Conservation (phyloP, 2,329 filamentous ascomycete species). For the Penicillium hordei region DNA sequence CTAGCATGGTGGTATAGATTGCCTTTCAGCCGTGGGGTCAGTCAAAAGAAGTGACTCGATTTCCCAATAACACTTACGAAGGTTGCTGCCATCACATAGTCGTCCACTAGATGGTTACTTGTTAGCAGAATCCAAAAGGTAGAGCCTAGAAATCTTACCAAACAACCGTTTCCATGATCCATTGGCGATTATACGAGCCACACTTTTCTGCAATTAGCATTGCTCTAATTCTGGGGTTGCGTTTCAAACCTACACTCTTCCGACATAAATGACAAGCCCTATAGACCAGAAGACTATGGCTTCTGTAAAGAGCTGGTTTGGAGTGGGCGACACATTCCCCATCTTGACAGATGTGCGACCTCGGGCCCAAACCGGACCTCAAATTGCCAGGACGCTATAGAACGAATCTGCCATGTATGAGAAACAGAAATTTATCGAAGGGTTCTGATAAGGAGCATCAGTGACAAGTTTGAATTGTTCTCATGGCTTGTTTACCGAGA, state of each 20-base stretch:
- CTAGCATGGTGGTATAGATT: conserved; percentile 36
- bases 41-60: not conserved
- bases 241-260: conserved; percentile 29
- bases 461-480: not conserved
- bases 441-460: conserved; percentile 1
- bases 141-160: conserved; percentile 18
- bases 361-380: not conserved
- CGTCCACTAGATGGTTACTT: conserved; percentile 29
- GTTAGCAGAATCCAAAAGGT: not conserved
- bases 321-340: conserved; percentile 33
- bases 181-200: conserved; percentile 30
- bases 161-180: conserved; percentile 31
- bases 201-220: conserved; percentile 17
- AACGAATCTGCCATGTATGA: conserved; percentile 7
- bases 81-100: conserved; percentile 39
- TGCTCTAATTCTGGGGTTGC: not conserved
- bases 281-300: conserved; percentile 35
- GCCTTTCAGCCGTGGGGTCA: conserved; percentile 22
- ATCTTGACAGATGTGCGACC: conserved; percentile 19
- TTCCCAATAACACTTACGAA: conserved; percentile 32
- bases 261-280: conserved; percentile 28
- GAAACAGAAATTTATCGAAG: not conserved
- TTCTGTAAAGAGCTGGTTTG: conserved; percentile 30
- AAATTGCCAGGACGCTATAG: not conserved
- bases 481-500: not conserved